Evolutionary conservation across 75 land plant genomes (phyloP), one percentile per base, ranked within the genome.

Genomic region (Pinus taeda): DNA sequence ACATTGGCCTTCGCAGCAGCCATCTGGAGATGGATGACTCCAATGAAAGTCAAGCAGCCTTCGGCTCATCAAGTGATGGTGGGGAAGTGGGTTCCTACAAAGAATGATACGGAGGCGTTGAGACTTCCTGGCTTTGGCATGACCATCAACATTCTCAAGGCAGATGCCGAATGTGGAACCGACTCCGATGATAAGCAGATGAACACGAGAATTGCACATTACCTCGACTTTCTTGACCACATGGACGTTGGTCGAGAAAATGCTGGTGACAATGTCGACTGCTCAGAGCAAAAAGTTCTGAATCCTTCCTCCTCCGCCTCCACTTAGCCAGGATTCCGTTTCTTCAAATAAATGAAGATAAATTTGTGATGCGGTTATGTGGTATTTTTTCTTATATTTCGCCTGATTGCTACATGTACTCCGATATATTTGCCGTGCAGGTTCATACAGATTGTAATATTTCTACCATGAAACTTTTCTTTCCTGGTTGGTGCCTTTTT

Each of bases 91-190:
- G 59, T n/a, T n/a, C 87, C 87, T 0, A 79, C 75, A 18, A 79
- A 69, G 67, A 72, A 71, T 18, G 87, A 85, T 21, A 83, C 82
- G 4, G 30, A 55, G 6, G 26, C 58, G 0, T 13, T 21, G 26
- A 74, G 87, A 42, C 73, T 42, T 14, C 73, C 86, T 9, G 87
- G 87, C 14, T 85, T 85, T 24, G 87, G 87, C 20, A 71, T 84
- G 86, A 85, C 86, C 62, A 85, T 85, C 85, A 85, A 85, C 59
- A 74, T 85, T 57, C 56, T 83, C 57, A 76, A 74, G 45, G 77
- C 81, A 12, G 86, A 85, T 29, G 77, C 42, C 39, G 86, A 85
- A 72, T 85, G 86, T 62, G 86, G 86, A 21, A 53, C 33, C 18
- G 81, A 67, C 4, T 67, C 60, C 9, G 86, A 85, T 75, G 58